Evolutionary conservation across 75 land plant species (phyloP).

Genomic region (Cupressus sempervirens): DNA sequence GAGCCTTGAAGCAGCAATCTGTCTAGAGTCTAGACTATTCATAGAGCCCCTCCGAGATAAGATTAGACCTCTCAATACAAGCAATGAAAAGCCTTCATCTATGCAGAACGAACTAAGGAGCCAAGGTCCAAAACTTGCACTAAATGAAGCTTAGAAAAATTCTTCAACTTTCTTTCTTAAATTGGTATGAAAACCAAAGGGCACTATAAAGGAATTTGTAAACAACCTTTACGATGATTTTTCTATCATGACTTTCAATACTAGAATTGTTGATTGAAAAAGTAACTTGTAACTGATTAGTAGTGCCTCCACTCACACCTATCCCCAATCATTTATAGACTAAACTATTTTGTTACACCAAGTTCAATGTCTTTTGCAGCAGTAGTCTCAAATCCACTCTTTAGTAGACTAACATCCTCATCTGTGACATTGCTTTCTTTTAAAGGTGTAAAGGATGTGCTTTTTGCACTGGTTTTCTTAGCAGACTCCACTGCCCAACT

Average conservation of each 20-base stretch:
- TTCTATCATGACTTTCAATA: background rate
- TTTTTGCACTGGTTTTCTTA: constrained; percentile 30
- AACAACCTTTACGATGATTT: constrained; percentile 2
- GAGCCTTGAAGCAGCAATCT: background rate
- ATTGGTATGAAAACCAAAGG: background rate
- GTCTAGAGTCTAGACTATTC: background rate
- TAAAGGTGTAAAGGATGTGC: background rate
- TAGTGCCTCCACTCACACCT: background rate
- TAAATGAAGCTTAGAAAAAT: background rate
- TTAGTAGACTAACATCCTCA: constrained; percentile 33
- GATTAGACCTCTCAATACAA: constrained; percentile 7
- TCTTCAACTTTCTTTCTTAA: background rate
- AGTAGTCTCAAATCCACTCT: constrained; percentile 11
- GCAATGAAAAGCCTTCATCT: background rate
- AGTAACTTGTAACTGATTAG: background rate
- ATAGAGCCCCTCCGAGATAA: background rate
- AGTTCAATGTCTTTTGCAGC: constrained; percentile 17
- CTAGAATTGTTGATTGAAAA: background rate
- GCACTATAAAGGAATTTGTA: background rate
- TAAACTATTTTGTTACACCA: background rate
- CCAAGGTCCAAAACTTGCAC: constrained; percentile 1
- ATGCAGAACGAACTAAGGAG: background rate
- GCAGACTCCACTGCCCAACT: constrained; percentile 60
- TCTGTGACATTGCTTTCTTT: constrained; percentile 9
- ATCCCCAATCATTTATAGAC: background rate